phyloP scores from a whole-genome alignment of 352 stramenopile genomes.

The Globisporangium solare region DNA sequence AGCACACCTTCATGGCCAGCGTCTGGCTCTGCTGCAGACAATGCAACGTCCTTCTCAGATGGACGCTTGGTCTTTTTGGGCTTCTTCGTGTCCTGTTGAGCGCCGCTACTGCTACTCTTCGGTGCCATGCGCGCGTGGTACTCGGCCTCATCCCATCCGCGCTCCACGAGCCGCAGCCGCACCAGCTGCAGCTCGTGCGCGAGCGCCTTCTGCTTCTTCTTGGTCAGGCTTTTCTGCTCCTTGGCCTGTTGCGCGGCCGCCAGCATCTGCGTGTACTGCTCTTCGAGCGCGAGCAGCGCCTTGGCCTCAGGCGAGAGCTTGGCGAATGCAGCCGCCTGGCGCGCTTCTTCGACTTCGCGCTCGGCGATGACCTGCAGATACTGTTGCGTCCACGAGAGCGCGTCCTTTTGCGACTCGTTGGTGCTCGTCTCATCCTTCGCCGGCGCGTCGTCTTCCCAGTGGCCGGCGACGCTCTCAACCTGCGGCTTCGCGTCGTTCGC shows the following conservation, averaged over 20 bases:
- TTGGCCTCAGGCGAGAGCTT: slow-evolving; percentile 33
- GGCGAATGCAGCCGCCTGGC: slow-evolving; percentile 19
- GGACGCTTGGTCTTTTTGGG: slow-evolving; percentile 8
- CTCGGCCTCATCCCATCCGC: slow-evolving; percentile 19
- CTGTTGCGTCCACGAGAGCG: slow-evolving; percentile 70
- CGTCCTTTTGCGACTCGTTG: slow-evolving; percentile 15
- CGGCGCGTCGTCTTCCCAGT: slow-evolving; percentile 19
- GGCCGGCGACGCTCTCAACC: slow-evolving; percentile 17
- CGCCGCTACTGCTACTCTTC: neutral
- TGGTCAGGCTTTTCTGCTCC: slow-evolving; percentile 36
- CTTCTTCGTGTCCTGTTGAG: neutral
- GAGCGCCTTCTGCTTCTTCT: slow-evolving; percentile 37
- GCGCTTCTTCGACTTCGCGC: slow-evolving; percentile 36
- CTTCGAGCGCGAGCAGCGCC: slow-evolving; percentile 42
- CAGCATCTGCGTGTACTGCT: slow-evolving; percentile 34
- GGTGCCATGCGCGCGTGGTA: slow-evolving; percentile 3
- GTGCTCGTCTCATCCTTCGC: neutral
- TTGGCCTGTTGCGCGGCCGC: slow-evolving; percentile 33
- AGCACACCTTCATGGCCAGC: neutral
- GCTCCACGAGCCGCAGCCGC: slow-evolving; percentile 11
- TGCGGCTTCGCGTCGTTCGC: neutral
- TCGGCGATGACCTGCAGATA: slow-evolving; percentile 61
- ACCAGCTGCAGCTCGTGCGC: slow-evolving; percentile 15
- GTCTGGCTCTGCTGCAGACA: neutral
- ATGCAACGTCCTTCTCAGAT: neutral